phyloP scores from a whole-genome alignment of 2,329 filamentous ascomycete genomes.

The Chrysoporthe puriensis region DNA sequence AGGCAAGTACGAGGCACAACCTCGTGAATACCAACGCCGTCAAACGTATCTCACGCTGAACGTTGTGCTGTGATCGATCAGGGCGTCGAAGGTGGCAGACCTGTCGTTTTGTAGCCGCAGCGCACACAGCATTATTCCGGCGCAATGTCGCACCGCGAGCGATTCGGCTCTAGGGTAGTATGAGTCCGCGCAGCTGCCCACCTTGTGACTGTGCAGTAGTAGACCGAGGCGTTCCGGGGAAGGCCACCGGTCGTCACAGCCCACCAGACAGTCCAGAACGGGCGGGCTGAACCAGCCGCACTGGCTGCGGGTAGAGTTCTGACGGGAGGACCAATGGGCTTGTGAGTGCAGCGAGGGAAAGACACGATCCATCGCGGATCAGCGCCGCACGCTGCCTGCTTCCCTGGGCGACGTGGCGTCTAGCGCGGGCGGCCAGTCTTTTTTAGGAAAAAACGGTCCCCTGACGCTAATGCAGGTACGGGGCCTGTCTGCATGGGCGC shows the following conservation, averaged over 20 bases:
- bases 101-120: not conserved
- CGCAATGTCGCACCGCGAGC: not conserved
- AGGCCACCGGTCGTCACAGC: not conserved
- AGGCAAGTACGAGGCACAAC: not conserved
- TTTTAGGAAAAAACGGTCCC: conserved; percentile 29
- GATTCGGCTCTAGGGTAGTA: not conserved
- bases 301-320: conserved; percentile 13
- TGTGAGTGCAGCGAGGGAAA: conserved; percentile 7
- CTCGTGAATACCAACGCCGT: not conserved
- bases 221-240: not conserved
- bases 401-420: conserved; percentile 18
- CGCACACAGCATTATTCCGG: too few relatives aligned
- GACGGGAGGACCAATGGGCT: conserved; percentile 18
- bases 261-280: conserved; percentile 1
- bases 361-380: conserved; percentile 8
- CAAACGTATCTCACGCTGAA: not conserved
- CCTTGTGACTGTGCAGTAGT: not conserved
- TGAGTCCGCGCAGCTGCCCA: not conserved
- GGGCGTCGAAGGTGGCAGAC: not conserved
- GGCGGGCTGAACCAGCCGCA: conserved; percentile 8
- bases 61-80: not conserved
- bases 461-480: conserved; percentile 31
- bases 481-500: conserved; percentile 22
- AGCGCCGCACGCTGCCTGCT: conserved; percentile 10
- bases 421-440: conserved; percentile 27